A percentile compares a stretch with the other conserved stretches of the same genome.
phyloP scores from a whole-genome alignment of 2,329 filamentous ascomycete species.

The Phaeosphaeriaceae sp. region DNA sequence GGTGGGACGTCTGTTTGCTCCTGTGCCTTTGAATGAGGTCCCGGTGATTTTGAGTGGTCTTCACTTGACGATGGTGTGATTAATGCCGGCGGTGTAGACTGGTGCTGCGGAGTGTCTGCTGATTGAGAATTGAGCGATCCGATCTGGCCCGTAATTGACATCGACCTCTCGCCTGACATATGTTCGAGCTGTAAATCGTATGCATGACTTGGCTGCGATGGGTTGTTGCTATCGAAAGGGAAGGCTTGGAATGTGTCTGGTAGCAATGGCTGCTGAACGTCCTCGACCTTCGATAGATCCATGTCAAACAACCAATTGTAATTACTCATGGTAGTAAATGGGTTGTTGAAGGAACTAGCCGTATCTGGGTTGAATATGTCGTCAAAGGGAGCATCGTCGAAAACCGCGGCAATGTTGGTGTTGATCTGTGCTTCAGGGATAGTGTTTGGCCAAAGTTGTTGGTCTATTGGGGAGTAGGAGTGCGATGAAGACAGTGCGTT shows the following conservation, averaged over 20 bases:
- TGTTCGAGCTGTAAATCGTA: constrained; percentile 37
- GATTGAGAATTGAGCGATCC: constrained; percentile 30
- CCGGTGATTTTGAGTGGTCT: not conserved
- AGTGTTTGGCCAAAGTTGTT: constrained; percentile 43
- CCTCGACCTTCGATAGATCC: constrained; percentile 36
- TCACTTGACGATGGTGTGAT: constrained; percentile 31
- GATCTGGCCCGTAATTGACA: constrained; percentile 29
- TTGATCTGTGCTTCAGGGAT: constrained; percentile 37
- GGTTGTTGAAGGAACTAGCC: constrained; percentile 70
- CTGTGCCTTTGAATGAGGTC: not conserved
- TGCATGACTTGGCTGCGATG: constrained; percentile 26
- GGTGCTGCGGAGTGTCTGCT: constrained; percentile 30
- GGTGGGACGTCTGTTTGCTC: not conserved
- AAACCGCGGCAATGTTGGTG: constrained; percentile 23
- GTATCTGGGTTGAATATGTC: constrained; percentile 68
- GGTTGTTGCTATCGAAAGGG: constrained; percentile 21
- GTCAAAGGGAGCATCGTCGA: constrained; percentile 54
- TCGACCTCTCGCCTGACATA: constrained; percentile 24
- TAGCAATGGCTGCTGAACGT: constrained; percentile 23
- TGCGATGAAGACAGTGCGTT: constrained; percentile 26
- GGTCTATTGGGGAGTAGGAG: constrained; percentile 32
- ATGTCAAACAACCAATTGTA: constrained; percentile 69
- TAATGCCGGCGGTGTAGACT: constrained; percentile 17
- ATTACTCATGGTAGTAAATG: constrained; percentile 68
- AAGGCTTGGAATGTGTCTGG: constrained; percentile 30